phyloP scores from a whole-genome alignment of 345 rosid species.

The Streptanthus diversifolius region DNA sequence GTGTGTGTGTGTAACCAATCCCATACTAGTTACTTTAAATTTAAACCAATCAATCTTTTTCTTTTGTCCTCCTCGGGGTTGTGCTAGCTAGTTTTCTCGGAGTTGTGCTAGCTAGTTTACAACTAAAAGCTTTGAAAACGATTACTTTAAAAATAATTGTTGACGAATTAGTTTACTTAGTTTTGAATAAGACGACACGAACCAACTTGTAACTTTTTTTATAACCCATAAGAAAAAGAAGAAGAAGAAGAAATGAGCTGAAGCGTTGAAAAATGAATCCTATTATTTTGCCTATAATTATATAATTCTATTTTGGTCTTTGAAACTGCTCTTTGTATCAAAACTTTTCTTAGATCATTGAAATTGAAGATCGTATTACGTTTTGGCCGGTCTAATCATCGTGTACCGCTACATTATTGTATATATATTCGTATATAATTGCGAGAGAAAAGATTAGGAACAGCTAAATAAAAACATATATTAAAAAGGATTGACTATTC shows the following conservation, averaged over 20 bases:
- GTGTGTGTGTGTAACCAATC: neutral
- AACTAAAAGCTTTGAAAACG: neutral
- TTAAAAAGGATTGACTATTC: neutral
- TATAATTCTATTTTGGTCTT: conserved; percentile 1
- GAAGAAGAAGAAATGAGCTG: neutral
- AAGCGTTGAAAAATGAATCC: neutral
- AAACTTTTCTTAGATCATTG: neutral
- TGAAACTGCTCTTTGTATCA: conserved; percentile 2
- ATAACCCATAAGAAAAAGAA: neutral
- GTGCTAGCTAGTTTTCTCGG: no score
- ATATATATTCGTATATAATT: neutral
- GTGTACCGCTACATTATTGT: neutral
- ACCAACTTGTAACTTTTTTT: conserved; percentile 12
- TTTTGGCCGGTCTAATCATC: conserved; percentile 20
- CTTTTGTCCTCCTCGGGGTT: neutral
- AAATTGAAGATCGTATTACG: neutral
- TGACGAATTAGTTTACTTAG: neutral
- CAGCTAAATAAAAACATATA: neutral
- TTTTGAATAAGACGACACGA: conserved; percentile 1
- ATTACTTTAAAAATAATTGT: neutral
- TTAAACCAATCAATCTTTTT: neutral
- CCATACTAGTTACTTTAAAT: neutral
- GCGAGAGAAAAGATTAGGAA: no score
- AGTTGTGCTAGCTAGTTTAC: neutral
- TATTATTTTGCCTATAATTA: neutral